Conservation (phyloP, 257 asterid genomes). For the Nicotiana knightiana region DNA sequence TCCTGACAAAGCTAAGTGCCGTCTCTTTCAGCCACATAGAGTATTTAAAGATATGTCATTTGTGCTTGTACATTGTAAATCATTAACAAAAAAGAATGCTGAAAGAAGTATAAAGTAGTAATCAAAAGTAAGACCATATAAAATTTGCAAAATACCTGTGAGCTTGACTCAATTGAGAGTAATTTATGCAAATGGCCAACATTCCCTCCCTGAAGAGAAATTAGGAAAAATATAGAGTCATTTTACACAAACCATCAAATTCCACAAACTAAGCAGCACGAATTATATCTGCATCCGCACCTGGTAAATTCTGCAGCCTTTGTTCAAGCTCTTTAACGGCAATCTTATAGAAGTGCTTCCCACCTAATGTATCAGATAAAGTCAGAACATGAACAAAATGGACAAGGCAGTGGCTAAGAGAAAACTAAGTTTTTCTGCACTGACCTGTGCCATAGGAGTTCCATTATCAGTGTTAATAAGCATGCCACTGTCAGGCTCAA, state of each 20-base stretch:
- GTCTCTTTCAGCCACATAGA: not conserved
- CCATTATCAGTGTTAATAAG: constrained; percentile 94
- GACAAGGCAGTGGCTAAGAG: not conserved
- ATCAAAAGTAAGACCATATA: not conserved
- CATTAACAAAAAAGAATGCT: not conserved
- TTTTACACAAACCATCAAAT: not conserved
- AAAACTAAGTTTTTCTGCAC: constrained; percentile 15
- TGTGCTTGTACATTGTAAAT: not conserved
- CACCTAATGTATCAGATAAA: constrained; percentile 26
- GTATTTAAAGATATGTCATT: not conserved
- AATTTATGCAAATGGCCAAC: constrained; percentile 92
- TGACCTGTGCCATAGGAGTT: constrained; percentile 93
- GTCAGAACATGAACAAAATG: not conserved
- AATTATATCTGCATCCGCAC: constrained; percentile 26
- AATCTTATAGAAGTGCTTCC: constrained; percentile 59
- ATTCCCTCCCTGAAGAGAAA: constrained; percentile 82
- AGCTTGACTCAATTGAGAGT: constrained; percentile 83
- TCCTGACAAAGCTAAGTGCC: not conserved
- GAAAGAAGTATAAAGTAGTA: not conserved
- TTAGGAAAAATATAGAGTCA: constrained; percentile 12
- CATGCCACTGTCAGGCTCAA: constrained; percentile 82
- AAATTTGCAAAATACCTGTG: constrained; percentile 55
- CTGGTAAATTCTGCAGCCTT: constrained; percentile 81
- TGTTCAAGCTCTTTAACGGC: constrained; percentile 47
- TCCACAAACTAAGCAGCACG: constrained; percentile 3